phyloP scores from a whole-genome alignment of 495 filamentous ascomycete species.

The Hypoxylon lienhwacheense region DNA sequence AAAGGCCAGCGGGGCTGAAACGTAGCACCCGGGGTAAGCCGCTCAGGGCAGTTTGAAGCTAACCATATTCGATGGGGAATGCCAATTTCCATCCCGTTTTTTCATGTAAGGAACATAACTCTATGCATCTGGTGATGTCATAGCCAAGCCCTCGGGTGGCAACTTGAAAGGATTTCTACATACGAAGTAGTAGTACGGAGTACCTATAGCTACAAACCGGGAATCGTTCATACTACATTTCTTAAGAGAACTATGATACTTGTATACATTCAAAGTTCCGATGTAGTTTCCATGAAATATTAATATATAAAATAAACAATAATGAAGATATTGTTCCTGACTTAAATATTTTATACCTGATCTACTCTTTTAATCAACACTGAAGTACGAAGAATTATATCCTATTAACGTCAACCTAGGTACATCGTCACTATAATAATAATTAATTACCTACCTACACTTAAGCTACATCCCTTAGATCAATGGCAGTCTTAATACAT shows the following conservation, averaged over 20 bases:
- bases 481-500: constrained; percentile 6
- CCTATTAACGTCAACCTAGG: too few species aligned
- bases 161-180: constrained; percentile 8
- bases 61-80: constrained; percentile 29
- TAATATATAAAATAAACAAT: too few species aligned
- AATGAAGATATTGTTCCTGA: too few species aligned
- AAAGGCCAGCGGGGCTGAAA: constrained; percentile 14
- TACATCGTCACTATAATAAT: too few species aligned
- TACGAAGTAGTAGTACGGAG: too few species aligned
- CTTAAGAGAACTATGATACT: background rate
- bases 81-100: constrained; percentile 4
- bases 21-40: constrained; percentile 18
- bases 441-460: constrained; percentile 1
- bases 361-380: too few species aligned
- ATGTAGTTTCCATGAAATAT: too few species aligned
- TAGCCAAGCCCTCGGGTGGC: constrained; percentile 24
- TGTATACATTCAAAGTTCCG: background rate
- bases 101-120: constrained; percentile 25
- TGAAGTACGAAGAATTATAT: too few species aligned
- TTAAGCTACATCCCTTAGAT: constrained; percentile 1
- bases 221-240: too few species aligned
- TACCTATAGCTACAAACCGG: too few species aligned
- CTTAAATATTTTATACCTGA: too few species aligned
- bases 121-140: constrained; percentile 23
- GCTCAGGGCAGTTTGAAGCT: too few species aligned